Percentiles rank a stretch among this genome's conserved stretches.
phyloP scores from a whole-genome alignment of 2,329 filamentous ascomycete genomes.

The Phymatotrichopsis omnivora region DNA sequence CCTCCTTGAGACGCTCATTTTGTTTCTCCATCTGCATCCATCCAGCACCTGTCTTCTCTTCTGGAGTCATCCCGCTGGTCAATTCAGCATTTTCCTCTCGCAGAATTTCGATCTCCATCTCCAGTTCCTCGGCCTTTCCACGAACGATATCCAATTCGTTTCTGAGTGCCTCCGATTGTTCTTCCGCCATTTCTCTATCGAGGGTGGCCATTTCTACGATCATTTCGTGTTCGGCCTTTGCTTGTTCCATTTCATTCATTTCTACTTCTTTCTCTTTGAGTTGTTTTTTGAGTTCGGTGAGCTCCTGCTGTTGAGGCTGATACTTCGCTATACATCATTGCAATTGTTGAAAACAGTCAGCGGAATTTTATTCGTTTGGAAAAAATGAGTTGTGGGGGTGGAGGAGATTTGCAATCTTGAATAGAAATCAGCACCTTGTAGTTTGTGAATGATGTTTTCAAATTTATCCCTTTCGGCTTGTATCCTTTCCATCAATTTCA shows the following conservation, averaged over 20 bases:
- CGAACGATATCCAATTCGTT: conserved; percentile 69
- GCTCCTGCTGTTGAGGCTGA: conserved; percentile 72
- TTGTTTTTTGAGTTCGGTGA: conserved; percentile 62
- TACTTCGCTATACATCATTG: conserved; percentile 59
- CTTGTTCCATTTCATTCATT: conserved; percentile 58
- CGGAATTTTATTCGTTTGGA: background rate
- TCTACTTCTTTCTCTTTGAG: conserved; percentile 64
- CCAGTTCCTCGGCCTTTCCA: conserved; percentile 67
- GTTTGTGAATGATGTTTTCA: conserved; percentile 76
- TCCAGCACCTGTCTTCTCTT: conserved; percentile 74
- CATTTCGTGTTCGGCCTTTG: conserved; percentile 75
- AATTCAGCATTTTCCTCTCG: conserved; percentile 79
- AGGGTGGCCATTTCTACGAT: conserved; percentile 77
- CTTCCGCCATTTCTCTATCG: conserved; percentile 93
- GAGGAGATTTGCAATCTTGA: background rate
- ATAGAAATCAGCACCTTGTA: conserved; percentile 47
- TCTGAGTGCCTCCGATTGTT: conserved; percentile 73
- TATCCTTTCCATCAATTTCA: conserved; percentile 66
- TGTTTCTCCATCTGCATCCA: conserved; percentile 88
- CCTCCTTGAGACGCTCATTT: conserved; percentile 78
- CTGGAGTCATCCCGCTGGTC: conserved; percentile 71
- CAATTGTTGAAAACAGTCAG: background rate
- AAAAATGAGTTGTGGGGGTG: background rate
- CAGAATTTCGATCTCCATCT: conserved; percentile 78
- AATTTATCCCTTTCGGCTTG: conserved; percentile 69